These are phyloP conservation scores for Uncinocarpus reesii DNA, from an alignment of 2,329 filamentous ascomycete species.

Conservation along the genomic window DNA sequence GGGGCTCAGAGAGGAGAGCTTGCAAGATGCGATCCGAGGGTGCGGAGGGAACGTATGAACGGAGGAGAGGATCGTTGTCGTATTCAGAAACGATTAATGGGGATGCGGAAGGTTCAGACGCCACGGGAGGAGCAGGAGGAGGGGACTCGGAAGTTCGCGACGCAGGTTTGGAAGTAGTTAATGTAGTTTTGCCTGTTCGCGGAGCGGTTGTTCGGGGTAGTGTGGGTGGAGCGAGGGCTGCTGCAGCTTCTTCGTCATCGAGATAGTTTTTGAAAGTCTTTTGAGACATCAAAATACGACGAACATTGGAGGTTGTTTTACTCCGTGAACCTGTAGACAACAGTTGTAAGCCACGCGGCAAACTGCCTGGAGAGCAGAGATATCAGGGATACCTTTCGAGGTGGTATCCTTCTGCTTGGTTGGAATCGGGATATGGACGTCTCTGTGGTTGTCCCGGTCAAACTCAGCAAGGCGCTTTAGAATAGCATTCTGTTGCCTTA, in stretches of 20 bases:
- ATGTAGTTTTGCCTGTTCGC: slow-evolving; percentile 19
- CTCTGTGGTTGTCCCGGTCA: slow-evolving; percentile 66
- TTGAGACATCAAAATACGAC: slow-evolving; percentile 40
- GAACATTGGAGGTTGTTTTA: slow-evolving; percentile 39
- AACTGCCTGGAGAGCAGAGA: neutral
- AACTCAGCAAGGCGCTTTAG: slow-evolving; percentile 72
- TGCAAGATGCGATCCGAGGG: slow-evolving; percentile 40
- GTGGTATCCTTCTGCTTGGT: slow-evolving; percentile 40
- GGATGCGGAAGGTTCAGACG: slow-evolving; percentile 1
- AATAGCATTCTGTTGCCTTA: slow-evolving; percentile 72
- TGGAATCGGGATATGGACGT: slow-evolving; percentile 61
- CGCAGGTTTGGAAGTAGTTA: neutral
- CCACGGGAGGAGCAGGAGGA: slow-evolving; percentile 3
- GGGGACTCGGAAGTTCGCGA: slow-evolving; percentile 2
- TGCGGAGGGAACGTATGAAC: slow-evolving; percentile 33
- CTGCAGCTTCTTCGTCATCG: slow-evolving; percentile 42
- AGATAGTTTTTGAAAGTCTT: slow-evolving; percentile 43
- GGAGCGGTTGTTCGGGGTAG: slow-evolving; percentile 17
- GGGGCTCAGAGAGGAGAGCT: slow-evolving; percentile 37
- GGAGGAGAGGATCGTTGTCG: slow-evolving; percentile 35
- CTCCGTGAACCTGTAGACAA: slow-evolving; percentile 20
- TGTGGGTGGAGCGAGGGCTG: slow-evolving; percentile 20
- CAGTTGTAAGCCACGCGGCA: neutral
- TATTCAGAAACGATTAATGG: slow-evolving; percentile 29
- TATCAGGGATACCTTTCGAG: slow-evolving; percentile 28